Percentiles rank a stretch among this genome's conserved stretches.
Evolutionary conservation across 1,139 yeast genomes (phyloP).

Genomic region (Pichia inconspicua): DNA sequence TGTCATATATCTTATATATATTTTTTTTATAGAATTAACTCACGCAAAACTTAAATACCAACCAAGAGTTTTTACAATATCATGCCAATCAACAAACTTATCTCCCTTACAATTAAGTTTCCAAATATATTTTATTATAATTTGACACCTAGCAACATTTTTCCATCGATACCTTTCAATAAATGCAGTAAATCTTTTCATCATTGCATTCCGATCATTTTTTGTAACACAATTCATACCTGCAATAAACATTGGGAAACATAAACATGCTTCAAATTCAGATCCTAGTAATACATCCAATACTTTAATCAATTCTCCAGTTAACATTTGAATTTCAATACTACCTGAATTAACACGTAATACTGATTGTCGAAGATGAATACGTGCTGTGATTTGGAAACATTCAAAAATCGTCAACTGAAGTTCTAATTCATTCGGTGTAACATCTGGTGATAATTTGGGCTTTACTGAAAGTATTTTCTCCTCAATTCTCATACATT

Average conservation of each 20-base stretch:
- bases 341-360: constrained; percentile 54
- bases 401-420: constrained; percentile 68
- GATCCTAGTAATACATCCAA: constrained; percentile 59
- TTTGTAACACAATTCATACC: constrained; percentile 58
- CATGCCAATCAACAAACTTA: constrained; percentile 58
- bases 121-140: constrained; percentile 57
- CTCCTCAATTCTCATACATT: constrained; percentile 40
- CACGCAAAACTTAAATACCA: constrained; percentile 78
- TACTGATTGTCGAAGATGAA: constrained; percentile 61
- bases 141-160: constrained; percentile 54
- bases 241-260: constrained; percentile 71
- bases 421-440: constrained; percentile 49
- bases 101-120: constrained; percentile 38
- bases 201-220: constrained; percentile 44
- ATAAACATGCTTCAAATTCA: constrained; percentile 61
- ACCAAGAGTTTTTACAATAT: constrained; percentile 54
- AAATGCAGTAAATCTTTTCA: constrained; percentile 45
- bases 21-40: not conserved
- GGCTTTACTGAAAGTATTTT: constrained; percentile 50
- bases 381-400: constrained; percentile 60
- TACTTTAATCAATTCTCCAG: constrained; percentile 47
- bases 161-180: constrained; percentile 59
- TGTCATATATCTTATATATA: not conserved
- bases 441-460: constrained; percentile 41
- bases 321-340: constrained; percentile 54